Percentiles rank a stretch among this genome's conserved stretches.
phyloP scores from a whole-genome alignment of 257 asterid species.

The Solanum sitiens region DNA sequence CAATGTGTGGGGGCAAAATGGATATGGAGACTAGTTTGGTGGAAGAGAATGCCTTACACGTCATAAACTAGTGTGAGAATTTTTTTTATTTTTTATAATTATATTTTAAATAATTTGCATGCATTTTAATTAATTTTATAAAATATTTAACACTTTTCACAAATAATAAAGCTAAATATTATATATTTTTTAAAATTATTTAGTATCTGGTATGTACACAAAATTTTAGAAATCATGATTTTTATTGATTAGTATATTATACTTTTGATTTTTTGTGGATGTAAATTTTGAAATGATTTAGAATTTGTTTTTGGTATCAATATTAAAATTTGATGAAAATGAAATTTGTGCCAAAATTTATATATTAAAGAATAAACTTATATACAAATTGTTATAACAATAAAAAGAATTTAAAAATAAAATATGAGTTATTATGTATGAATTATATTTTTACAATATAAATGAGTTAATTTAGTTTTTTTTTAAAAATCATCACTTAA shows the following conservation, averaged over 20 bases:
- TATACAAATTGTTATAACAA: not conserved
- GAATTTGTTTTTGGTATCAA: not conserved
- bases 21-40: not conserved
- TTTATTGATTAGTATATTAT: no score
- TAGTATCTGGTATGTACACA: accelerated
- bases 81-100: not conserved
- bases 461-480: no score
- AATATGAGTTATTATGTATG: not conserved
- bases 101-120: not conserved
- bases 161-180: not conserved
- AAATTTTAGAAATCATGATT: no score
- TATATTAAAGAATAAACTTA: not conserved
- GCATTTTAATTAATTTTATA: not conserved
- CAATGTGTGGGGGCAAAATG: not conserved
- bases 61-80: not conserved
- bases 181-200: not conserved
- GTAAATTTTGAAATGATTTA: not conserved
- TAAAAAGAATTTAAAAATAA: not conserved
- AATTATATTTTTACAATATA: no score
- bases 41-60: not conserved
- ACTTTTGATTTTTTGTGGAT: not conserved
- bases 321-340: not conserved
- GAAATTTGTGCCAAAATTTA: not conserved
- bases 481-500: no score
- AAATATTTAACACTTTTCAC: not conserved